phyloP scores from a whole-genome alignment of 176 grass and related monocot genomes.

The Musa itinerans region DNA sequence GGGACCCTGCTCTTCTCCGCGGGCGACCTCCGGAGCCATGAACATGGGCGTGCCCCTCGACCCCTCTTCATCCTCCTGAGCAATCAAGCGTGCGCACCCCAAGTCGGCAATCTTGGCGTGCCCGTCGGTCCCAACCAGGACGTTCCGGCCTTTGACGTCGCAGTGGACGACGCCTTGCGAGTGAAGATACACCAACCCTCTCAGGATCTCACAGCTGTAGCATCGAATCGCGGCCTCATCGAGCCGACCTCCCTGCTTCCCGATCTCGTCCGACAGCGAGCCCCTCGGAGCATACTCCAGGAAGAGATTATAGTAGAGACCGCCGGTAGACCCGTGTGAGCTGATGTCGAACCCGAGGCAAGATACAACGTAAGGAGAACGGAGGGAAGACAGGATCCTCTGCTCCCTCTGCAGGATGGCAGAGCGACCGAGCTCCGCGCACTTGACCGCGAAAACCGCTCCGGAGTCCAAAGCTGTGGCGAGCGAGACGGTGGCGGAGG shows the following conservation, averaged over 20 bases:
- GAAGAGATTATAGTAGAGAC: conserved; percentile 9
- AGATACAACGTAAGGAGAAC: conserved; percentile 5
- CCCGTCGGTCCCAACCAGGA: neutral
- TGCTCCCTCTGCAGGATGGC: conserved; percentile 8
- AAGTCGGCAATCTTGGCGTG: conserved; percentile 6
- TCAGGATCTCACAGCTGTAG: neutral
- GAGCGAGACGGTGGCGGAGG: conserved; percentile 9
- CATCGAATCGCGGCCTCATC: neutral
- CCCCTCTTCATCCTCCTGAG: neutral
- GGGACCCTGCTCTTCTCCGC: conserved; percentile 7
- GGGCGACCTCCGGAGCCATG: conserved; percentile 13
- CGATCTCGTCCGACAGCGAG: neutral
- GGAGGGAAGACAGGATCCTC: neutral
- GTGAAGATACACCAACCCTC: neutral
- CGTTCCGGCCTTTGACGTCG: conserved; percentile 13
- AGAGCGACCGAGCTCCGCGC: conserved; percentile 6
- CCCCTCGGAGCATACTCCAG: conserved; percentile 3
- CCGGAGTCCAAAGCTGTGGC: conserved; percentile 7
- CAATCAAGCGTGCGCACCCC: conserved; percentile 5
- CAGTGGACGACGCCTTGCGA: neutral
- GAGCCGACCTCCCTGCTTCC: neutral
- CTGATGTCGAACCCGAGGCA: conserved; percentile 10
- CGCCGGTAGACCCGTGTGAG: neutral
- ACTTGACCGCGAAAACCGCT: conserved; percentile 15
- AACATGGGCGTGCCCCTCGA: conserved; percentile 7